Percentiles rank a stretch among this genome's conserved stretches.
Conservation (phyloP, 2,329 filamentous ascomycete species). For the Fusarium subglutinans region DNA sequence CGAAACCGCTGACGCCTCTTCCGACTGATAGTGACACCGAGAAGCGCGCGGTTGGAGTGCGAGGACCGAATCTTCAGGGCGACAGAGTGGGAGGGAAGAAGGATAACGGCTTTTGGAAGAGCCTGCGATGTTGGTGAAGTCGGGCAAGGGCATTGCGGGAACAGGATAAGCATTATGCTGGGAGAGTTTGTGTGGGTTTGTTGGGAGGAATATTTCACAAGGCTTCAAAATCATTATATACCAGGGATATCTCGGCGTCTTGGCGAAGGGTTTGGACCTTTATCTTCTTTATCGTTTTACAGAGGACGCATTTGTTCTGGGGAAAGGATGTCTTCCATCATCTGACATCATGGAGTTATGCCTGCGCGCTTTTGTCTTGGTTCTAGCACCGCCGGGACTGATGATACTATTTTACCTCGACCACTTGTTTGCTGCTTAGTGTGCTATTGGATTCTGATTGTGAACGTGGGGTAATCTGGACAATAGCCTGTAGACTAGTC, state of each 20-base stretch:
- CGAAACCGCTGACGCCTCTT: slow-evolving; percentile 66
- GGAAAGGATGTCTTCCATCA: slow-evolving; percentile 10
- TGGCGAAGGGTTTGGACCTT: slow-evolving; percentile 31
- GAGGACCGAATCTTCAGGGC: slow-evolving; percentile 55
- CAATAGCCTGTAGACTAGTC: not conserved
- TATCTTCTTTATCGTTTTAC: slow-evolving; percentile 1
- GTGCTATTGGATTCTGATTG: not conserved
- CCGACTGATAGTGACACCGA: slow-evolving; percentile 52
- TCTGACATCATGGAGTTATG: slow-evolving; percentile 29
- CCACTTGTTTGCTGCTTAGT: slow-evolving; percentile 7
- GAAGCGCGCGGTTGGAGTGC: slow-evolving; percentile 58
- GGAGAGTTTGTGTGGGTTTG: slow-evolving; percentile 5
- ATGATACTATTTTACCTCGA: slow-evolving; percentile 10
- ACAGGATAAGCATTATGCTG: not conserved
- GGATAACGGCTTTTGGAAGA: slow-evolving; percentile 63
- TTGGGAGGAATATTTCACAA: slow-evolving; percentile 23
- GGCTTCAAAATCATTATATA: slow-evolving; percentile 42
- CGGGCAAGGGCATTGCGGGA: not conserved
- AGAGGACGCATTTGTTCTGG: slow-evolving; percentile 27
- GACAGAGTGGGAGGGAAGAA: slow-evolving; percentile 53
- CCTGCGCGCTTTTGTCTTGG: slow-evolving; percentile 19
- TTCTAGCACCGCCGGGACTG: slow-evolving; percentile 8
- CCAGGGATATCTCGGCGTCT: slow-evolving; percentile 44
- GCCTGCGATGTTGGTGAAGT: slow-evolving; percentile 64
- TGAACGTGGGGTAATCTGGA: not conserved